Percentiles rank a stretch among this genome's conserved stretches.
Conservation (phyloP, 2,329 filamentous ascomycete species). For the Allantophomopsis lycopodina region DNA sequence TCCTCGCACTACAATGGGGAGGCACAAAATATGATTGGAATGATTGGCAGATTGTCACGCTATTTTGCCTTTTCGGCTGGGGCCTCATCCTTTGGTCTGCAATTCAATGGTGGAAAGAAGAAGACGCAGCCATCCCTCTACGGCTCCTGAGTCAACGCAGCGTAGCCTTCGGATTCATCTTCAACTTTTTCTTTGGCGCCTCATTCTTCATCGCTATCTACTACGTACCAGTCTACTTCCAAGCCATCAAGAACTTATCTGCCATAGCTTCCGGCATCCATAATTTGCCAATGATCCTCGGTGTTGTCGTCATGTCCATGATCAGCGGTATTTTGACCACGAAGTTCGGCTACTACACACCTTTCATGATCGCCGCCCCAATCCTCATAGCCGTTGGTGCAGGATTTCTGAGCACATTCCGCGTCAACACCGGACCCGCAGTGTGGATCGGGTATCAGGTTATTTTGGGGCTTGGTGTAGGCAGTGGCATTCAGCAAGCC, state of each 20-base stretch:
- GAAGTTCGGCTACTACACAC: slow-evolving; percentile 15
- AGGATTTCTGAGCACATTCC: slow-evolving; percentile 23
- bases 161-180: slow-evolving; percentile 15
- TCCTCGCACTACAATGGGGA: slow-evolving; percentile 15
- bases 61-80: slow-evolving; percentile 14
- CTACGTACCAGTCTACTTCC: slow-evolving; percentile 30
- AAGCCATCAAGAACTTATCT: slow-evolving; percentile 26
- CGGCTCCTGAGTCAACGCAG: slow-evolving; percentile 21
- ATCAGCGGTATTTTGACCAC: slow-evolving; percentile 16
- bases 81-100: slow-evolving; percentile 12
- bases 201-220: slow-evolving; percentile 19
- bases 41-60: slow-evolving; percentile 17
- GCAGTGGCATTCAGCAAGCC: slow-evolving; percentile 8
- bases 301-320: slow-evolving; percentile 16
- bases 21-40: slow-evolving; percentile 12
- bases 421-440: slow-evolving; percentile 15
- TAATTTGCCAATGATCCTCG: slow-evolving; percentile 18
- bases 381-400: slow-evolving; percentile 20
- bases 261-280: slow-evolving; percentile 22
- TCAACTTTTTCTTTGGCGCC: slow-evolving; percentile 15
- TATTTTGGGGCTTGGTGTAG: slow-evolving; percentile 10
- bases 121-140: slow-evolving; percentile 22
- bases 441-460: slow-evolving; percentile 19
- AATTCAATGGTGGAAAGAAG: slow-evolving; percentile 20
- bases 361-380: slow-evolving; percentile 8